These are phyloP conservation scores for Pestalotiopsis sp. DNA, from an alignment of 2,329 filamentous ascomycete genomes.

Conservation along the genomic window DNA sequence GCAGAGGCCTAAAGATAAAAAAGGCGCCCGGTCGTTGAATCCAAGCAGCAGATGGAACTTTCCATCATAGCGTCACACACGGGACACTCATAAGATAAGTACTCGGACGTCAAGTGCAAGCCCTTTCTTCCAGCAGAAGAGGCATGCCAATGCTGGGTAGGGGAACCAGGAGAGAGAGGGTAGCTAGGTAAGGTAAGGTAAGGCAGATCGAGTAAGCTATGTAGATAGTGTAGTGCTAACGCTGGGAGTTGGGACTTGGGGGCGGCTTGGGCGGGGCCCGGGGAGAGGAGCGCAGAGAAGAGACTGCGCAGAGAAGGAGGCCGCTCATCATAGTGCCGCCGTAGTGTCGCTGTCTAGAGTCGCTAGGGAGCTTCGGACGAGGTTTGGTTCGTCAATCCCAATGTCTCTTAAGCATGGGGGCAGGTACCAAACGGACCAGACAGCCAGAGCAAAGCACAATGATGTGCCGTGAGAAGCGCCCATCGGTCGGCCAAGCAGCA, in stretches of 20 bases:
- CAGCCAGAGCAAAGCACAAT: not conserved
- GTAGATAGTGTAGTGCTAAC: too few species aligned
- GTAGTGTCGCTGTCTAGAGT: not conserved
- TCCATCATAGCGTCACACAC: slow-evolving; percentile 8
- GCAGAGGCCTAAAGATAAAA: not conserved
- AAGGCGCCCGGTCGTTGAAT: not conserved
- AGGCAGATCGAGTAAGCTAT: too few species aligned
- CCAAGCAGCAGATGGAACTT: not conserved
- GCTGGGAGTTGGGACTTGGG: not conserved
- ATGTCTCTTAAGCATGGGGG: not conserved
- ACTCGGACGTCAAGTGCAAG: not conserved
- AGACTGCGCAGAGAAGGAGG: not conserved
- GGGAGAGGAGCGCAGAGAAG: not conserved
- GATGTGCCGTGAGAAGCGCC: not conserved
- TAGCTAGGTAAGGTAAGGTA: too few species aligned
- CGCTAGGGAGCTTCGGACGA: not conserved
- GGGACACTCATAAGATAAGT: not conserved
- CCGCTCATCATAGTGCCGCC: slow-evolving; percentile 9
- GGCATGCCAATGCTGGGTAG: not conserved
- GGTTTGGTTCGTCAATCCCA: slow-evolving; percentile 3
- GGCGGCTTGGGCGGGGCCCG: not conserved
- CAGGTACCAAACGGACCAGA: not conserved
- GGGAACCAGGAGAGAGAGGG: not conserved
- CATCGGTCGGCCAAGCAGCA: not conserved
- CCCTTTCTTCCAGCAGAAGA: not conserved